Evolutionary conservation across 2,329 filamentous ascomycete genomes (phyloP), one percentile per base, ranked within the genome.

Genomic region (Diaporthe citri): DNA sequence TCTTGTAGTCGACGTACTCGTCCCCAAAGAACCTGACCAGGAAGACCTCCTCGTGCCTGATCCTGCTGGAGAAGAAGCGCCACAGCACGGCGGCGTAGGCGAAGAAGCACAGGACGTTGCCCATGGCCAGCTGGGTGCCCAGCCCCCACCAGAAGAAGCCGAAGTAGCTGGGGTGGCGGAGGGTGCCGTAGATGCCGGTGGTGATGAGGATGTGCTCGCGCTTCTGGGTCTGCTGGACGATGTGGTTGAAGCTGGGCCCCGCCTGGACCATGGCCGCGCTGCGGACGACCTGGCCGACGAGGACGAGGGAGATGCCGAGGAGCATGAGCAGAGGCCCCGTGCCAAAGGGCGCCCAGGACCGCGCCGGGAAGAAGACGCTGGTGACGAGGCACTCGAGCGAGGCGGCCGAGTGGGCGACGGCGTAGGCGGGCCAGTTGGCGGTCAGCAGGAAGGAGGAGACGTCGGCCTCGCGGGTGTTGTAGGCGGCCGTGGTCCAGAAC

Each of bases 111-210:
- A 97, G 78, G 12, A 90, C 85, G 84, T 99, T 99, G 25, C 96
- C 96, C 77, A 98, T 88, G 72, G 97, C 91, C 57, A 98, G 81
- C 87, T 99, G 97, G 17, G 96, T 98, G 7, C 97, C 97, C n/a
- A 98, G 81, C 0, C 94, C 95, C 96, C 96, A 99, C 92, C 95
- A 98, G 84, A 98, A 99, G 86, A 98, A 99, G 4, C 96, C 97
- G 86, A 98, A 98, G 85, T 99, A 99, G 75, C 93, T 94, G 17
- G 97, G 97, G 83, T 99, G 97, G 34, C 97, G 88, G 71, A 97
- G 86, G 59, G 89, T 83, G 10, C 87, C 86, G 83, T 98, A 99
- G 46, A 98, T 86, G 0, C 97, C 97, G 39, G 87, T 87, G 0
- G 93, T 97, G 3, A 99, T 94, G n/a, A 99, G 89, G 62, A 88